Base-by-base conservation (phyloP, 768 basidiomycete species). In the Tulasnella sp. region DNA sequence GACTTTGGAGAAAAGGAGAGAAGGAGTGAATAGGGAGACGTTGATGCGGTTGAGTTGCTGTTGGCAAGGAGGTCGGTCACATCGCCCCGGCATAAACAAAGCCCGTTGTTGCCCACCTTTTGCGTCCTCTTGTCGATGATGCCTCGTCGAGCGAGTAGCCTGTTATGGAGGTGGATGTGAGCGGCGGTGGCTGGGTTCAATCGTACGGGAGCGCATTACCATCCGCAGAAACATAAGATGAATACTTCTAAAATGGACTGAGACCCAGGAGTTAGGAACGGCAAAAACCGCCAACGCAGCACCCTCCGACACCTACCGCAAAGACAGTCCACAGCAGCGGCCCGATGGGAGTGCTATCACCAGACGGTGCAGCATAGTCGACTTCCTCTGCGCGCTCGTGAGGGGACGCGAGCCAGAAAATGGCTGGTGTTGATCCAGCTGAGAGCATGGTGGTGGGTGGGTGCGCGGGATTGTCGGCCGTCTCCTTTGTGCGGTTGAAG, bases 201-300 rank as follows among this genome's bases (percentile, higher is more conserved):
- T 14, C 46, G 48, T 14, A 20, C 18, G n/a, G n/a, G 9, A 5
- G 42, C 40, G 40, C 14, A 82, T 40, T 60, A 82, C 81, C 81
- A 96, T 1, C 96, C 96, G 0, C 94, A 93, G 4, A 94, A 84
- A 87, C 95, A 97, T 80, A 96, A 88, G 64, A 97, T 82, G 84
- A 96, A 94, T 69, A 98, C 96, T 86, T 97, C 92, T 42, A 94
- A 87, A 81, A 97, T 96, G 12, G 95, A 95, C 95, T 97, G 60
- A 41, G 60, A 78, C 28, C 50, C 40, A 69, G 6, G 9, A n/a
- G 76, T 24, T 41, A 76, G 24, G 46, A 76, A 80, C n/a, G 31
- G 18, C 44, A 69, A 46, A 31, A 40, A 41, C 50, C 41, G 40
- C 64, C 6, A 31, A 80, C 82, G 28, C 54, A 83, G 81, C 28